Evolutionary conservation across 2,329 filamentous ascomycete genomes (phyloP).

Genomic region (Alternaria angustiovoidea): DNA sequence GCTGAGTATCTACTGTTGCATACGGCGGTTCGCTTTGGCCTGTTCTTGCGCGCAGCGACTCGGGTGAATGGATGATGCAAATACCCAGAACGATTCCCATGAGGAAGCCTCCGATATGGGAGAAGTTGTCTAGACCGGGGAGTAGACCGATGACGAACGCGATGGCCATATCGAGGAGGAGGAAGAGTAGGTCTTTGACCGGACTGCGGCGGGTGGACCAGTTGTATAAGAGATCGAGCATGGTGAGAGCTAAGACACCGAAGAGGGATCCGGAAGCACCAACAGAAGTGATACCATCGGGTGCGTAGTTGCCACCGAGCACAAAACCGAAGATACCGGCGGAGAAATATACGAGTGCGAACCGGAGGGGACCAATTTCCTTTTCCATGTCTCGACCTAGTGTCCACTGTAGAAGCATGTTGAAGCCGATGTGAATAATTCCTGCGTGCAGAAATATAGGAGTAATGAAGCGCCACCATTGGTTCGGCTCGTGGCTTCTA

Average conservation of each 20-base stretch:
- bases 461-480: conserved; percentile 96
- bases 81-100: conserved; percentile 90
- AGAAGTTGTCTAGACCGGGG: conserved; percentile 95
- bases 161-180: conserved; percentile 83
- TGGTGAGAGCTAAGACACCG: conserved; percentile 84
- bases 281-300: conserved; percentile 77
- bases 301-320: conserved; percentile 91
- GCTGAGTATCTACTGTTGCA: conserved; percentile 63
- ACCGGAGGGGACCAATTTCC: conserved; percentile 86
- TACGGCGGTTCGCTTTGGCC: conserved; percentile 75
- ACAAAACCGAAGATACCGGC: conserved; percentile 96
- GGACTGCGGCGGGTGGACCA: conserved; percentile 83
- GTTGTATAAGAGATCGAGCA: conserved; percentile 91
- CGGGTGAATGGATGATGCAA: conserved; percentile 87
- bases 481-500: conserved; percentile 74
- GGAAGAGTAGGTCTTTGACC: conserved; percentile 84
- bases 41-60: conserved; percentile 76
- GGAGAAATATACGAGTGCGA: conserved; percentile 86
- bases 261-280: conserved; percentile 92
- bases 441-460: conserved; percentile 97
- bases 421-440: conserved; percentile 94
- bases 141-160: conserved; percentile 92
- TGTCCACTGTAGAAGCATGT: conserved; percentile 88
- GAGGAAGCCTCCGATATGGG: conserved; percentile 93
- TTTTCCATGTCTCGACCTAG: conserved; percentile 92